Base-by-base conservation (phyloP, 202 grass and related monocot genomes). In the Dendrocalamus latiflorus region DNA sequence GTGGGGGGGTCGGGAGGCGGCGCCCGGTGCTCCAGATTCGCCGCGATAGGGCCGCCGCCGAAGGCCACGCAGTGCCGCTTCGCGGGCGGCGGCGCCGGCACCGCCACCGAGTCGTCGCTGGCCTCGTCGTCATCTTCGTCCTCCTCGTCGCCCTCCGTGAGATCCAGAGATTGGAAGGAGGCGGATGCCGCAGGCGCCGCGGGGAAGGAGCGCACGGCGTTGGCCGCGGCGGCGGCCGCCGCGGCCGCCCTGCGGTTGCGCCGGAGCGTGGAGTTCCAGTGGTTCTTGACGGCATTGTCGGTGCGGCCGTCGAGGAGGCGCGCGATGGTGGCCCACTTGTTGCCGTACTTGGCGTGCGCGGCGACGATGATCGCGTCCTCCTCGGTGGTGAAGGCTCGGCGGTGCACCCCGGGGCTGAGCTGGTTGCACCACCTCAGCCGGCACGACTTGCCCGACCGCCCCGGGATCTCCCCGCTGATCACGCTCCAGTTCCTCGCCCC, bases 221-320 rank as follows among this genome's bases (percentile, higher is more conserved):
- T n/a, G n/a, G n/a, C n/a, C n/a, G n/a, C n/a, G n/a, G n/a, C n/a
- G n/a, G 71, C 62, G 1, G 54, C 65, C 0, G 82, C 82, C 0
- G 87, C 83, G 0, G 84, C 90, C 1, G 70, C 82, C 15, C 94
- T 83, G 24, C 90, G 86, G 6, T 88, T 74, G 9, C 89, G 79
- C 0, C 91, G 88, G 10, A 98, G 95, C 25, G 95, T 91, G 51
- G 93, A 98, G 79, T 98, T 98, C 96, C 96, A 98, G 87, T 95
- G 96, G 81, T 98, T 98, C 87, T 98, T 98, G 89, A 98, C 89
- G 70, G 95, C 81, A 87, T 98, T 95, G 74, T 98, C 95, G 18
- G 95, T 95, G 81, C 95, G 95, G 4, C 95, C 95, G 8, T 65
- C 72, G 22, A 98, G 89, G 3, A 87, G 61, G 16, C 89, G 81